Conservation (phyloP, 331 rosid species). For the Prunus yedoensis region DNA sequence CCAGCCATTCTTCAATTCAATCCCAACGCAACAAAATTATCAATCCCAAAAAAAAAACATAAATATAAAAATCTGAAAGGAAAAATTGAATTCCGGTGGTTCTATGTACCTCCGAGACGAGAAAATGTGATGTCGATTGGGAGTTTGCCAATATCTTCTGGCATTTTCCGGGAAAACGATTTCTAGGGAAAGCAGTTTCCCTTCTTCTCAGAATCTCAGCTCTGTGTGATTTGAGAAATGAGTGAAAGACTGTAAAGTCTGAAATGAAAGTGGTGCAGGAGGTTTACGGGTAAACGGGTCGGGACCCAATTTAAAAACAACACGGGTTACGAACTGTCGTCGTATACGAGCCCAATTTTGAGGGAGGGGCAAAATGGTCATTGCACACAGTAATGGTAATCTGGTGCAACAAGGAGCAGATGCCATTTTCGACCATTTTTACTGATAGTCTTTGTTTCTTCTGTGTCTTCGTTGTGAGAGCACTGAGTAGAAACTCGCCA, state of each 20-base stretch:
- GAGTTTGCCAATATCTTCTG: constrained; percentile 67
- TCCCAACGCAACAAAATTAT: constrained; percentile 1
- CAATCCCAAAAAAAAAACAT: background rate
- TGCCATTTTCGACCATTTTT: background rate
- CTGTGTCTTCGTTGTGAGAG: background rate
- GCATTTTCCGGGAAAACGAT: constrained; percentile 42
- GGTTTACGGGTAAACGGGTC: background rate
- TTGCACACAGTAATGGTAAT: background rate
- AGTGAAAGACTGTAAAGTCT: background rate
- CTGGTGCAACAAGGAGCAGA: background rate
- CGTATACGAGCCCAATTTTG: background rate
- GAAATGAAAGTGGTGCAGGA: background rate
- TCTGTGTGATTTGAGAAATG: background rate
- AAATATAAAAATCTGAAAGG: background rate
- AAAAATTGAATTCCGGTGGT: background rate
- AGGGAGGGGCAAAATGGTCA: background rate
- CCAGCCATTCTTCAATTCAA: constrained; percentile 73
- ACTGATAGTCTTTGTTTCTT: background rate
- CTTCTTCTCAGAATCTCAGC: background rate
- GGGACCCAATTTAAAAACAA: background rate
- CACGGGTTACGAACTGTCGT: background rate
- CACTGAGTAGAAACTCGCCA: background rate
- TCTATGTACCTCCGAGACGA: constrained; percentile 76
- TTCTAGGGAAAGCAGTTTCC: background rate
- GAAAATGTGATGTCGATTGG: constrained; percentile 91